Conservation (phyloP, 1,139 yeast species). For the Eremothecium gossypii region DNA sequence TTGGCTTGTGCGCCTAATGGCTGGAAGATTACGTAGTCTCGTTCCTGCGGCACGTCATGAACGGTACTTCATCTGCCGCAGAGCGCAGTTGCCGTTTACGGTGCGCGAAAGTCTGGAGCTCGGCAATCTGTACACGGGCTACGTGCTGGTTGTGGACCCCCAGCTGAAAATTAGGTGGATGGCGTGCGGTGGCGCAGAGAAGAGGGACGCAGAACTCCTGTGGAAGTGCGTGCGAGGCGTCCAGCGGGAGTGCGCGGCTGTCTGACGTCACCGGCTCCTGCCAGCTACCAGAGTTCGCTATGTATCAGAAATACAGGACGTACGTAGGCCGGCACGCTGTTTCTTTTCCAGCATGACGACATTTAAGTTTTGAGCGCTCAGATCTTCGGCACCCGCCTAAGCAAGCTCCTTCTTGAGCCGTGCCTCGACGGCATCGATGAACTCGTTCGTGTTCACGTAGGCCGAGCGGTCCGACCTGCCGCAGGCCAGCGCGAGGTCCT, state of each 20-base stretch:
- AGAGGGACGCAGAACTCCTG: slow-evolving; percentile 48
- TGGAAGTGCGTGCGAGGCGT: slow-evolving; percentile 58
- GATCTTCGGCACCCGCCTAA: too few species aligned
- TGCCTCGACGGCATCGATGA: slow-evolving; percentile 67
- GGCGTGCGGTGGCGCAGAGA: slow-evolving; percentile 69
- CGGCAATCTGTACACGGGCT: slow-evolving; percentile 76
- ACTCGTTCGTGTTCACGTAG: slow-evolving; percentile 86
- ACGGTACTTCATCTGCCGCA: slow-evolving; percentile 55
- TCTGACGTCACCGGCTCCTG: background rate
- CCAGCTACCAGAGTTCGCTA: background rate
- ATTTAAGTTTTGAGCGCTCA: too few species aligned
- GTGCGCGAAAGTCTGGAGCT: slow-evolving; percentile 54
- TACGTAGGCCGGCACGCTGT: too few species aligned
- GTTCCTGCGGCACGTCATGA: slow-evolving; percentile 45
- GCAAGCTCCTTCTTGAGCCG: background rate
- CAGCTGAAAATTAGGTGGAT: slow-evolving; percentile 83
- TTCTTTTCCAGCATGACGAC: too few species aligned
- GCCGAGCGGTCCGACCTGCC: slow-evolving; percentile 74
- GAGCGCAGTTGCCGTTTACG: slow-evolving; percentile 49
- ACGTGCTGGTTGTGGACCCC: slow-evolving; percentile 66
- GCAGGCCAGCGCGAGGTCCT: slow-evolving; percentile 82
- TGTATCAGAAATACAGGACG: too few species aligned
- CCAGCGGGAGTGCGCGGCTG: slow-evolving; percentile 19
- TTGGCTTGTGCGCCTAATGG: slow-evolving; percentile 46
- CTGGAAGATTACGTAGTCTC: slow-evolving; percentile 36